phyloP scores from a whole-genome alignment of 441 rosid species.

The Pelargonium cotyledonis region DNA sequence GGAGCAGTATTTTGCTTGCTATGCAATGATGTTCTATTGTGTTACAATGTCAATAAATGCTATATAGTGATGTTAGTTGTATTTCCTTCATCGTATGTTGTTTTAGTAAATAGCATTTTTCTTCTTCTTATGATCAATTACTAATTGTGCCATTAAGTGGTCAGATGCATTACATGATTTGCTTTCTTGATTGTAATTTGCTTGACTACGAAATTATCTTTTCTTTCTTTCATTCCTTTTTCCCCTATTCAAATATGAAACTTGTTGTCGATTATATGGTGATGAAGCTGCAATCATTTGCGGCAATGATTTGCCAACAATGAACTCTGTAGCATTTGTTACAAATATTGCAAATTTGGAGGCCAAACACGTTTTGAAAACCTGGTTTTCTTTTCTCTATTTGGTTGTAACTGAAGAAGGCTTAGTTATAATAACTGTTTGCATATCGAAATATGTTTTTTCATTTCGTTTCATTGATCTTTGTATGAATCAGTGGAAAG shows the following conservation, averaged over 20 bases:
- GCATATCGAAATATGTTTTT: neutral
- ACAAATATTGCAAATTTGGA: neutral
- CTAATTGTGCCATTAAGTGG: neutral
- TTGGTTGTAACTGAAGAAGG: neutral
- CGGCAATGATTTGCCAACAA: too few species aligned
- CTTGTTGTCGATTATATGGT: neutral
- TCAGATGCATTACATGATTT: neutral
- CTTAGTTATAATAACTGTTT: neutral
- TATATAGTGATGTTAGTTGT: neutral
- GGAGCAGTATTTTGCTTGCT: neutral
- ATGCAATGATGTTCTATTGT: neutral
- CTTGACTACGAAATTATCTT: neutral
- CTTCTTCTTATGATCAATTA: neutral
- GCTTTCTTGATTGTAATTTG: neutral
- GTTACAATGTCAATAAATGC: neutral
- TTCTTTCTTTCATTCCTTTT: neutral
- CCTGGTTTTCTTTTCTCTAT: neutral
- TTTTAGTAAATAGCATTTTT: neutral
- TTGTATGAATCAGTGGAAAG: conserved; percentile 37
- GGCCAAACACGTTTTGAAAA: neutral
- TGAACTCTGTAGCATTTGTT: neutral
- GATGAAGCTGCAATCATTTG: too few species aligned
- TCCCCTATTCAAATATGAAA: neutral
- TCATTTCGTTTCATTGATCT: conserved; percentile 16
- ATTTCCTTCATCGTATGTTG: neutral